These are phyloP conservation scores for Aspergillus diversus DNA, from an alignment of 495 filamentous ascomycete species.

Conservation along the genomic window DNA sequence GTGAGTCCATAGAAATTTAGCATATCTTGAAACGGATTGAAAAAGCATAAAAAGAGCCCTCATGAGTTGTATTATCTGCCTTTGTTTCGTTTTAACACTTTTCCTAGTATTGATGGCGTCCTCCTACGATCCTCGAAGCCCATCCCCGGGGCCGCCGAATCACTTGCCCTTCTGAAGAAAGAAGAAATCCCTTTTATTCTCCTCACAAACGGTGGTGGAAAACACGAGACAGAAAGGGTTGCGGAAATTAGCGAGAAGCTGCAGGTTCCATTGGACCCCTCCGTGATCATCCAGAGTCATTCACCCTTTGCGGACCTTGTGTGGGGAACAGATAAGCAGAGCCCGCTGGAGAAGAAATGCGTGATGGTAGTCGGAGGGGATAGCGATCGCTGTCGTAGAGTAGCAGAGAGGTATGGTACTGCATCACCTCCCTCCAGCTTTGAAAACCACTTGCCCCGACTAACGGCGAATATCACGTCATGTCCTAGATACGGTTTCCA, in stretches of 20 bases:
- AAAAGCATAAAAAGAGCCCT: constrained; percentile 3
- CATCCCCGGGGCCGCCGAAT: constrained; percentile 76
- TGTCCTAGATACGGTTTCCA: constrained; percentile 73
- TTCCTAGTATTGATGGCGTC: constrained; percentile 86
- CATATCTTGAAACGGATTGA: not conserved
- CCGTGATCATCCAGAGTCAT: constrained; percentile 81
- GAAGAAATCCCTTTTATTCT: constrained; percentile 80
- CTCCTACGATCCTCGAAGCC: constrained; percentile 82
- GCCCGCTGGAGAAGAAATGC: constrained; percentile 65
- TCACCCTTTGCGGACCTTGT: constrained; percentile 72
- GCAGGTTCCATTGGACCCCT: constrained; percentile 59
- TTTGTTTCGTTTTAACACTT: not conserved
- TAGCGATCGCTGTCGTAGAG: constrained; percentile 70
- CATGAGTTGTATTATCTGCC: not conserved
- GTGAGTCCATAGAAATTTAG: constrained; percentile 49
- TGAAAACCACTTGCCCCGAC: not conserved
- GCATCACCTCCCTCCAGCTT: not conserved
- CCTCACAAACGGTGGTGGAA: constrained; percentile 87
- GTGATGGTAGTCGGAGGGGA: constrained; percentile 84
- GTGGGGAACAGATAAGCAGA: constrained; percentile 39
- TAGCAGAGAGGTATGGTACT: constrained; percentile 62
- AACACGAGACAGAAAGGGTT: constrained; percentile 71
- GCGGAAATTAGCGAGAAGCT: constrained; percentile 67
- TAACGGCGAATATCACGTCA: not conserved
- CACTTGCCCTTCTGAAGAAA: constrained; percentile 71